Evolutionary conservation across 2,329 filamentous ascomycete species (phyloP).

Genomic region (Xylariaceae sp.): DNA sequence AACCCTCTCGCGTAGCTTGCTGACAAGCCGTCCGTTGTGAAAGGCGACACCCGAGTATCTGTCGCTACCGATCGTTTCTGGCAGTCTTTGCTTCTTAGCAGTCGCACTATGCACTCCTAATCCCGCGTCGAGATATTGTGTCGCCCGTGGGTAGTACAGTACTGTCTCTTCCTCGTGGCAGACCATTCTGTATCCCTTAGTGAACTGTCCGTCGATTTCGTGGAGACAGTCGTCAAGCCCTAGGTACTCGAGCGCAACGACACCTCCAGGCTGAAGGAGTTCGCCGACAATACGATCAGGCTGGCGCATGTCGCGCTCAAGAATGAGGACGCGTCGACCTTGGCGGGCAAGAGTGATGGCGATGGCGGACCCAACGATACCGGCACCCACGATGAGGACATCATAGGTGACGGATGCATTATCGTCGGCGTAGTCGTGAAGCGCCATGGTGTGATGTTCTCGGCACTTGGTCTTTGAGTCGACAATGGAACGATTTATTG

Average conservation of each 20-base stretch:
- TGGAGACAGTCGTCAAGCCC: background rate
- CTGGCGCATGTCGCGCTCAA: background rate
- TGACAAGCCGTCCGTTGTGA: background rate
- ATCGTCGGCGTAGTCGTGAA: background rate
- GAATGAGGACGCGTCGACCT: background rate
- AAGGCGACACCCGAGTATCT: background rate
- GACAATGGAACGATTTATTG: background rate
- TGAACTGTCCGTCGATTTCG: background rate
- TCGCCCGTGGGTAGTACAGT: background rate
- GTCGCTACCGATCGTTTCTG: background rate
- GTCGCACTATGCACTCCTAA: background rate
- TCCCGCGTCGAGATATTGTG: background rate
- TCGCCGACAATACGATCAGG: background rate
- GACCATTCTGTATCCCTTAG: background rate
- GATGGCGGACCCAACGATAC: background rate
- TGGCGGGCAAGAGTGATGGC: background rate
- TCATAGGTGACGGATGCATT: background rate
- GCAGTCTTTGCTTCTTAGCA: background rate
- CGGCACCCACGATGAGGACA: background rate
- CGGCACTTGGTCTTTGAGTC: background rate
- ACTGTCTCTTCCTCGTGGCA: background rate
- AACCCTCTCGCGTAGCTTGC: background rate
- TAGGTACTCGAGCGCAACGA: background rate
- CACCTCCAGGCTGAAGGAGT: background rate
- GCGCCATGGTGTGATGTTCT: background rate